Percentiles rank a stretch among this genome's conserved stretches.
Evolutionary conservation across 495 filamentous ascomycete genomes (phyloP).

Genomic region (Tuber umbilicatum): DNA sequence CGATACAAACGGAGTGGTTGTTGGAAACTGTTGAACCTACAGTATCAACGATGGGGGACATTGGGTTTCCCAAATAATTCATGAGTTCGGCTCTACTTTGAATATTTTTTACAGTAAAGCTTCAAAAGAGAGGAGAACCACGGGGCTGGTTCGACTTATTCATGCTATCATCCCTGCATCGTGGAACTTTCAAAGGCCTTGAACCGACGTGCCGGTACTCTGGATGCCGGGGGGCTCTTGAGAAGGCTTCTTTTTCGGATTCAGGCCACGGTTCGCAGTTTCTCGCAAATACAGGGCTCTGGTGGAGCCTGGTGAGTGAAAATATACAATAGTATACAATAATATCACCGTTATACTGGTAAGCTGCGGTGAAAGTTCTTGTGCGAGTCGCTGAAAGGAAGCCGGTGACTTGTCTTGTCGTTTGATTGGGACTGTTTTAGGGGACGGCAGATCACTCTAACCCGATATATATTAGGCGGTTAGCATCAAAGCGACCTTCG

Average conservation of each 20-base stretch:
- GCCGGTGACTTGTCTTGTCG: background rate
- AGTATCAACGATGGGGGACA: background rate
- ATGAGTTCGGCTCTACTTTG: background rate
- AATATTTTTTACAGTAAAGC: background rate
- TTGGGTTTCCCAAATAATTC: background rate
- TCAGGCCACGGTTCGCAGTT: background rate
- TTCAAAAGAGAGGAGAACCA: background rate
- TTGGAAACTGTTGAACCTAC: background rate
- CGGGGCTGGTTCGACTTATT: background rate
- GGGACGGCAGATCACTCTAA: background rate
- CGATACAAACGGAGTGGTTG: background rate
- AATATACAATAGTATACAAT: background rate
- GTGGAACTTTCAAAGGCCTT: background rate
- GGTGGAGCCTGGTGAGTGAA: background rate
- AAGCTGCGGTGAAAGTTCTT: background rate
- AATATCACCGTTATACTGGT: background rate
- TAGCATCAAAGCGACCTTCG: background rate
- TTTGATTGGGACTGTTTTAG: background rate
- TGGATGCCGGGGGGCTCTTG: background rate
- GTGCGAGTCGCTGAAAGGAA: background rate
- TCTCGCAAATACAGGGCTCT: background rate
- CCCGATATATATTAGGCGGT: background rate
- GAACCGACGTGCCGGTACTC: background rate
- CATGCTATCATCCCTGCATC: background rate
- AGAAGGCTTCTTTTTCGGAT: background rate